phyloP scores from a whole-genome alignment of 192 early-diverging fungal species.

The Funneliformis geosporum region DNA sequence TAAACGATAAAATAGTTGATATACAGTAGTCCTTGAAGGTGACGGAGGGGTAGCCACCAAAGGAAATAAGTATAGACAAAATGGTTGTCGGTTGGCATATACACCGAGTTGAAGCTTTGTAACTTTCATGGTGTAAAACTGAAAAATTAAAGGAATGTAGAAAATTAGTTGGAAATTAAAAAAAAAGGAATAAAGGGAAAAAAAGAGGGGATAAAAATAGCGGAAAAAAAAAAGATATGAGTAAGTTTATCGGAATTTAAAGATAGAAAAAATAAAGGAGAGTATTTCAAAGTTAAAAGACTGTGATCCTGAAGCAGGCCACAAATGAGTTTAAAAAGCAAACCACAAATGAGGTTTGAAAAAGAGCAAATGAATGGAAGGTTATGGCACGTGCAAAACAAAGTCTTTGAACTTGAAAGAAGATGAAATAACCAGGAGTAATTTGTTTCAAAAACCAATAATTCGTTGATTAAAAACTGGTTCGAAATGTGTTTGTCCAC shows the following conservation, averaged over 20 bases:
- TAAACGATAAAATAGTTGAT: conserved; percentile 27
- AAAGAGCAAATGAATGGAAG: conserved; percentile 18
- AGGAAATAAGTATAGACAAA: conserved; percentile 34
- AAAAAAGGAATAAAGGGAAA: neutral
- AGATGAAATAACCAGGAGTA: neutral
- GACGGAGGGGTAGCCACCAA: conserved; percentile 8
- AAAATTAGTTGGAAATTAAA: conserved; percentile 19
- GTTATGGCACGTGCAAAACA: neutral
- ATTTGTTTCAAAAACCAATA: neutral
- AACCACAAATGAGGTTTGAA: neutral
- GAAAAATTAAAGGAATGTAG: conserved; percentile 19
- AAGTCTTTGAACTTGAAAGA: neutral
- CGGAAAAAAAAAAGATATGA: neutral
- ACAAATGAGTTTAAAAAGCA: neutral
- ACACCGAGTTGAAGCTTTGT: conserved; percentile 31
- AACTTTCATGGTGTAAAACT: conserved; percentile 26
- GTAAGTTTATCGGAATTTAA: neutral
- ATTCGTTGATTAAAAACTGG: neutral
- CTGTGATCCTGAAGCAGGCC: neutral
- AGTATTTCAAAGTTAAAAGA: neutral
- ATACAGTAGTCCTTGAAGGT: conserved; percentile 19
- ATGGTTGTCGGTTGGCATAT: conserved; percentile 32
- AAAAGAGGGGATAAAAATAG: neutral
- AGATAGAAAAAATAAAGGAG: neutral
- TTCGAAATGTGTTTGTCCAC: neutral